These are phyloP conservation scores for Podila epicladia DNA, from an alignment of 192 early-diverging fungal species.

Conservation along the genomic window DNA sequence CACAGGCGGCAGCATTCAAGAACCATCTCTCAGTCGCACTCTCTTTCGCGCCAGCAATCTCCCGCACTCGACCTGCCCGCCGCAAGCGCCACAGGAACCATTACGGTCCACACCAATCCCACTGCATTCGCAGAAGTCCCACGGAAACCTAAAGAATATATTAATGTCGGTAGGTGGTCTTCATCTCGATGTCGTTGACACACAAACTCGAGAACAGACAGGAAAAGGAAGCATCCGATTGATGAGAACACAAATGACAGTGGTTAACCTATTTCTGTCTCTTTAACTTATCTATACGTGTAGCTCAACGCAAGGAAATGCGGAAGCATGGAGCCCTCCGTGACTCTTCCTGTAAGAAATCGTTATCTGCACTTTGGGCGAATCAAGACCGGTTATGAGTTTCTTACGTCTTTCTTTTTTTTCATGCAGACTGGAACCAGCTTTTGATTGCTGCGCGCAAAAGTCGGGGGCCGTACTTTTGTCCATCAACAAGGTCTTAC, in stretches of 20 bases:
- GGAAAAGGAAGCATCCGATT: background rate
- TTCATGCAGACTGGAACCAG: constrained; percentile 50
- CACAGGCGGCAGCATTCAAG: constrained; percentile 47
- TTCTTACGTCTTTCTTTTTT: background rate
- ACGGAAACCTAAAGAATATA: constrained; percentile 32
- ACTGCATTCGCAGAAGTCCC: constrained; percentile 29
- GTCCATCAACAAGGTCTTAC: constrained; percentile 56
- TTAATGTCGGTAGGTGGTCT: constrained; percentile 38
- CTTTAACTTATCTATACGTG: background rate
- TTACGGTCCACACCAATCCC: constrained; percentile 32
- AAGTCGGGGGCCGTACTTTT: constrained; percentile 56
- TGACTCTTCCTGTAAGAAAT: constrained; percentile 29
- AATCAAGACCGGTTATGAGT: background rate
- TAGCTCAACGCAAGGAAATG: constrained; percentile 48
- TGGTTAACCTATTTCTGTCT: background rate
- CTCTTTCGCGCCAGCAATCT: constrained; percentile 39
- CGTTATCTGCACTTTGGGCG: background rate
- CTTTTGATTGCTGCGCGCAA: constrained; percentile 58
- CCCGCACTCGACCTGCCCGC: constrained; percentile 40
- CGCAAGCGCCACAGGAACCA: constrained; percentile 30
- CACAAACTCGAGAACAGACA: background rate
- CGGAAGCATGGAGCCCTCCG: constrained; percentile 43
- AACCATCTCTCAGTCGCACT: constrained; percentile 39
- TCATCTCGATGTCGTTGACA: background rate
- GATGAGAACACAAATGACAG: background rate